Evolutionary conservation across 106 monocot species (phyloP), one percentile per base, ranked within the genome.

Genomic region (Alisma plantagoaquatica): DNA sequence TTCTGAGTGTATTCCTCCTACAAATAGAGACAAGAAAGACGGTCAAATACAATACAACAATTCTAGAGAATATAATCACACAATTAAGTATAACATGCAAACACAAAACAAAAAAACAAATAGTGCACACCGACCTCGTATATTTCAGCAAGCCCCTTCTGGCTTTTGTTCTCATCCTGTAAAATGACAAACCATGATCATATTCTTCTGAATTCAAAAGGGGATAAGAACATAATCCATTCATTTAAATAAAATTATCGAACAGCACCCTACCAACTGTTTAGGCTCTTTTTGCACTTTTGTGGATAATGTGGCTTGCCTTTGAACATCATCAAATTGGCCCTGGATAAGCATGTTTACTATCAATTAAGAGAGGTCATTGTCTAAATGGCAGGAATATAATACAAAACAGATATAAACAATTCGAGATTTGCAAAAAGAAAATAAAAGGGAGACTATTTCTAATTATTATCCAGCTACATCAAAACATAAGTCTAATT

Each of bases 91-190:
- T n/a, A 38, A 38, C 14, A 38, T 38, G 35, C 6, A 38, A 38
- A 38, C 35, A 6, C 9, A 38, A 60, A 18, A 53, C n/a, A 64
- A 59, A 58, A 51, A 47, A 23, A 26, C 49, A 43, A n/a, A 46
- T 51, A 41, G n/a, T 3, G 6, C 23, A 41, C 54, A 31, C 57
- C 30, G 48, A 90, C 96, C 96, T 98, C 89, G 52, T 98, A 98
- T 30, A 98, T 65, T 73, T 98, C 90, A 66, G 85, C 98, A 45
- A 90, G 82, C 0, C 89, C 85, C 60, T 90, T 90, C 58, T 85
- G 73, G 68, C 89, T 98, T 72, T 98, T 98, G 38, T 62, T 90
- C 53, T 98, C 89, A 63, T 98, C 96, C 96, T 98, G 81, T 33
- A 8, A 33, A 24, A 42, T 60, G 44, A 51, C 6, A 48, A 29